Base-by-base conservation (phyloP, 306 rosid genomes). In the Quercus glauca region DNA sequence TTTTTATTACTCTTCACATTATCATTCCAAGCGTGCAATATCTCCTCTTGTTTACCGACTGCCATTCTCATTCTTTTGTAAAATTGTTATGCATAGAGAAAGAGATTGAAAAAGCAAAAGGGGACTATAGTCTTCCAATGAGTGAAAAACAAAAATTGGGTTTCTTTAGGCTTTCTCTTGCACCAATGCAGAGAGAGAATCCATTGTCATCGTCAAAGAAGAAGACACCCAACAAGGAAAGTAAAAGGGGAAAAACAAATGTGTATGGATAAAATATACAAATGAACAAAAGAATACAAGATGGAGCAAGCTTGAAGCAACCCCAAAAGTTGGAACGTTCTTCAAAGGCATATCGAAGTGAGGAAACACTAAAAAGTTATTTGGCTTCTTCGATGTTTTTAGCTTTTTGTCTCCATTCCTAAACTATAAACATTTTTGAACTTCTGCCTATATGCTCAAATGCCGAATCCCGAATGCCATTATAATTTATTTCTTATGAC, bases 131-230 rank as follows among this genome's bases (percentile, higher is more conserved):
- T 68, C 25, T 70, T 74, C 31, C 64, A 73, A 77, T 17, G 79
- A 79, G 79, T 53, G 60, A 49, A 55, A 80, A 78, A 61, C 18
- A 81, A 83, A 63, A 25, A 55, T 41, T 31, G 75, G 51, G 73
- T 79, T 25, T 85, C 86, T 90, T 82, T 82, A 74, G 49, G 78
- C 94, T 92, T 92, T 94, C 94, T 89, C 97, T 88, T 79, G 80
- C 80, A 90, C 83, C 98, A 83, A 94, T 81, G 93, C 78, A 60
- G 83, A 20, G 80, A 82, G 89, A 82, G 87, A 86, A 82, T 84
- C 80, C 64, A 21, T 78, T 83, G 80, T 82, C 81, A 76, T 88
- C 75, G 86, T 86, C 92, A 86, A 90, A 87, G 93, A 81, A 83
- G 90, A 85, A 86, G 85, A 80, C 82, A 81, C 86, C 88, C 78